A percentile compares a stretch with the other conserved stretches of the same genome.
phyloP scores from a whole-genome alignment of 352 stramenopile genomes.

The Globisporangium nunn region DNA sequence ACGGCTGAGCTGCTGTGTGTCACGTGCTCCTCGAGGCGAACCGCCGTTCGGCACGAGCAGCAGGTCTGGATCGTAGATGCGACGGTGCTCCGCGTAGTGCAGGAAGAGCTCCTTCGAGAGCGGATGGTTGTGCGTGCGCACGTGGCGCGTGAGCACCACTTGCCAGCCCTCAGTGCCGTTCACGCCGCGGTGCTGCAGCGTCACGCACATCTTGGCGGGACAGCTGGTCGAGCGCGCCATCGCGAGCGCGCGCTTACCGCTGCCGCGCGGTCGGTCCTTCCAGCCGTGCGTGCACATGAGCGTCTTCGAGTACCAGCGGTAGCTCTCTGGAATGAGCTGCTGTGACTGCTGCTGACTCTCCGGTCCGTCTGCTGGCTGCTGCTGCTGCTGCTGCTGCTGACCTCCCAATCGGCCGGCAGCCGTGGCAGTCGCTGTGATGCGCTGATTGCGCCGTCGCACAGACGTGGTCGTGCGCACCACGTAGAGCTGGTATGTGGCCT shows the following conservation, averaged over 20 bases:
- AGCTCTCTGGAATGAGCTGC: slow-evolving; percentile 51
- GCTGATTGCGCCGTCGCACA: slow-evolving; percentile 57
- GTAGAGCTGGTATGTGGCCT: slow-evolving; percentile 63
- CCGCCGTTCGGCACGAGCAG: slow-evolving; percentile 16
- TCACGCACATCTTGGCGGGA: slow-evolving; percentile 76
- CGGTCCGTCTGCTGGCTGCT: background rate
- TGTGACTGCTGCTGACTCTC: slow-evolving; percentile 12
- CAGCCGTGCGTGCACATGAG: slow-evolving; percentile 77
- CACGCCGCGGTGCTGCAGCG: slow-evolving; percentile 39
- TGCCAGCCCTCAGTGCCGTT: slow-evolving; percentile 38
- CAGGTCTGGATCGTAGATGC: slow-evolving; percentile 71
- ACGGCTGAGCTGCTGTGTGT: background rate
- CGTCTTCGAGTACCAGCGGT: slow-evolving; percentile 78
- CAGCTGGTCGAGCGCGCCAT: slow-evolving; percentile 62
- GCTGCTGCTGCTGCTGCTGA: background rate
- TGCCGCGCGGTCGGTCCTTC: slow-evolving; percentile 61
- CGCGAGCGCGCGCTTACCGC: slow-evolving; percentile 52
- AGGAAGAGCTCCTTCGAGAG: slow-evolving; percentile 66
- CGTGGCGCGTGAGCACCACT: slow-evolving; percentile 69
- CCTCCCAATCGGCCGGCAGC: background rate
- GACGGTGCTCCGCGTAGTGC: slow-evolving; percentile 72
- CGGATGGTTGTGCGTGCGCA: slow-evolving; percentile 65
- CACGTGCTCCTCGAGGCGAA: background rate
- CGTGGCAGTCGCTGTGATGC: slow-evolving; percentile 25
- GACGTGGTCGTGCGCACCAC: slow-evolving; percentile 76